These are phyloP conservation scores for Gryganskiella cystojenkinii DNA, from an alignment of 192 early-diverging fungal species.

Conservation along the genomic window DNA sequence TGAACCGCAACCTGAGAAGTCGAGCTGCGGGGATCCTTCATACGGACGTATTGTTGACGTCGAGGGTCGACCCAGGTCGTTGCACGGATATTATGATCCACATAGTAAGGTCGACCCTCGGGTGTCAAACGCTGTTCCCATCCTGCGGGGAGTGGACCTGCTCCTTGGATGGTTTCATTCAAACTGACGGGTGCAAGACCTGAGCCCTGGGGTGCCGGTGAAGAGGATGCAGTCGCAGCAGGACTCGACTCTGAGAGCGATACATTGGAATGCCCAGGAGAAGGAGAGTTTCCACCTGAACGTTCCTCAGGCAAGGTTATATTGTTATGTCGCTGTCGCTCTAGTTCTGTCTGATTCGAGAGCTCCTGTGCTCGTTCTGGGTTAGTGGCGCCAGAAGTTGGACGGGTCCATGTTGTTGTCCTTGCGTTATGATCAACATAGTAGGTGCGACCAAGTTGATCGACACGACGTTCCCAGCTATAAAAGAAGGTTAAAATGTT, in stretches of 20 bases:
- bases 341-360: slow-evolving; percentile 70
- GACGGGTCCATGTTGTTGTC: slow-evolving; percentile 90
- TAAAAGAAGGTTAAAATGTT: not conserved
- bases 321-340: slow-evolving; percentile 82
- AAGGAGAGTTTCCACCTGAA: slow-evolving; percentile 35
- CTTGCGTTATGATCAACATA: slow-evolving; percentile 97
- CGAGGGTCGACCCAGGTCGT: slow-evolving; percentile 94
- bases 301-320: slow-evolving; percentile 80
- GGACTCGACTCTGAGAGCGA: slow-evolving; percentile 34
- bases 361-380: slow-evolving; percentile 54
- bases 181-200: slow-evolving; percentile 56
- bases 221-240: slow-evolving; percentile 35
- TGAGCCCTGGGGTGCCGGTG: slow-evolving; percentile 25
- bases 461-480: slow-evolving; percentile 95
- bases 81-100: slow-evolving; percentile 88
- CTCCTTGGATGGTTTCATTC: slow-evolving; percentile 67
- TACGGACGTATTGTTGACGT: slow-evolving; percentile 65
- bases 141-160: slow-evolving; percentile 82
- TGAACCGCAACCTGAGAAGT: slow-evolving; percentile 69
- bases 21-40: slow-evolving; percentile 58
- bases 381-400: slow-evolving; percentile 24
- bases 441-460: slow-evolving; percentile 92
- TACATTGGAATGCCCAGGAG: slow-evolving; percentile 25
- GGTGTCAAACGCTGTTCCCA: slow-evolving; percentile 83
- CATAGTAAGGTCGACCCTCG: slow-evolving; percentile 91